Base-by-base conservation (phyloP, 768 basidiomycete genomes). In the Cyclocybe cylindracea region DNA sequence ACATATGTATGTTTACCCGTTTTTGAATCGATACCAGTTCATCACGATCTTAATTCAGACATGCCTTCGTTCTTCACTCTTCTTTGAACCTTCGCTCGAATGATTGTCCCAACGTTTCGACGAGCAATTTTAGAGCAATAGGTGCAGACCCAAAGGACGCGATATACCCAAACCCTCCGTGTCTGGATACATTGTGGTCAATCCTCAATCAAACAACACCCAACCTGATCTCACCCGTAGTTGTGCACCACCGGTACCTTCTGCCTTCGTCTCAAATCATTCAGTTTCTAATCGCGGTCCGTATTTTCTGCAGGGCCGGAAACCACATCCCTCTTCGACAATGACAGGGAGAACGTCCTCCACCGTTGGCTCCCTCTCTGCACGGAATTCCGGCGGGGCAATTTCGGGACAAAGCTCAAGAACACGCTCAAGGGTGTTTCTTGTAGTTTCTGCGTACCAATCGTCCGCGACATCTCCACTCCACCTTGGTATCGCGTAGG, bases 271-370 rank as follows among this genome's bases (percentile, higher is more conserved):
- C 39, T 61, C 44, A 53, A 76, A 57, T 69, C 68, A 77, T 31
- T 80, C 82, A 1, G 71, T 62, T 37, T 83, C 86, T 0, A 89
- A 63, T 39, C 86, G 68, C 18, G 88, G 72, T 0, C 87, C 86
- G 19, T 80, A 84, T 32, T 79, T 80, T 52, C 89, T 70, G 0
- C 66, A 79, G 2, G 87, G 89, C 8, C 67, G 54, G 4, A 67
- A 42, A 8, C 90, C 90, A 50, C 75, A 77, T 4, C 79, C 79
- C 48, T 80, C 78, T 39, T 79, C 80, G 10, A 81, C 63, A 7
- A 82, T 71, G 38, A 82, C 71, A 0, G 76, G 67, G 45, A 73
- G 67, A 3, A 84, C 55, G 52, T 85, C 83, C 24, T 82, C 73
- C 1, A 81, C 50, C 2, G 71, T 78, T 8, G 82, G 77, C 41